Conservation (phyloP, 1,139 yeast species). For the Starmera stellimalicola region DNA sequence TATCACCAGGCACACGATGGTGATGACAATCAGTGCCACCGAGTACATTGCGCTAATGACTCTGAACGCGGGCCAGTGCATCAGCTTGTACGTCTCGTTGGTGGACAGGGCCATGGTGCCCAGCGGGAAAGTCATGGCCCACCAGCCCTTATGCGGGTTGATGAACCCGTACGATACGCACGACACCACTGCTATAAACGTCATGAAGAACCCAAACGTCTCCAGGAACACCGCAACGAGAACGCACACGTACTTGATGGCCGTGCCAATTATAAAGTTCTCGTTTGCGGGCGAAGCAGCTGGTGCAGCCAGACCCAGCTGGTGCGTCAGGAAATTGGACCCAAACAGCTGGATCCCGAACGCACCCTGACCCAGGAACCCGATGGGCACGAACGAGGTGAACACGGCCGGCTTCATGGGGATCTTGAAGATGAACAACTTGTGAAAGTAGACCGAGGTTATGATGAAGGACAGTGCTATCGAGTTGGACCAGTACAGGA, state of each 20-base stretch:
- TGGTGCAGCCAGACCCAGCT: conserved; percentile 7
- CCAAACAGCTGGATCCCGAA: conserved; percentile 58
- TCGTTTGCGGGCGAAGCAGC: conserved; percentile 1
- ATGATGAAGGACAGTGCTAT: conserved; percentile 49
- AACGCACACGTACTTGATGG: conserved; percentile 21
- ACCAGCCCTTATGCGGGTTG: conserved; percentile 53
- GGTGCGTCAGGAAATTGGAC: conserved; percentile 23
- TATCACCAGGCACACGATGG: conserved; percentile 5
- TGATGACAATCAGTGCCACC: conserved; percentile 22
- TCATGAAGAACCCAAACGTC: conserved; percentile 56
- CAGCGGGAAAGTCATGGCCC: conserved; percentile 87
- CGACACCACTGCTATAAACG: conserved; percentile 42
- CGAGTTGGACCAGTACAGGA: conserved; percentile 62
- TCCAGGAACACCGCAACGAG: conserved; percentile 39
- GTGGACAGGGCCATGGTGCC: conserved; percentile 73
- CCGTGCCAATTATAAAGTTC: conserved; percentile 6
- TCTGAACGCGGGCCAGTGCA: conserved; percentile 43
- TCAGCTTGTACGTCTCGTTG: conserved; percentile 36
- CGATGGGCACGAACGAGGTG: conserved; percentile 52
- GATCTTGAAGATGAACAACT: conserved; percentile 46
- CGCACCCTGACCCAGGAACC: conserved; percentile 77
- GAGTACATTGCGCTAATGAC: conserved; percentile 58
- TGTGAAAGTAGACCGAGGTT: conserved; percentile 47
- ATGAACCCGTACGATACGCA: conserved; percentile 31
- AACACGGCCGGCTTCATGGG: conserved; percentile 42